These are phyloP conservation scores for Aspergillus baeticus DNA, from an alignment of 495 filamentous ascomycete genomes.

Conservation along the genomic window DNA sequence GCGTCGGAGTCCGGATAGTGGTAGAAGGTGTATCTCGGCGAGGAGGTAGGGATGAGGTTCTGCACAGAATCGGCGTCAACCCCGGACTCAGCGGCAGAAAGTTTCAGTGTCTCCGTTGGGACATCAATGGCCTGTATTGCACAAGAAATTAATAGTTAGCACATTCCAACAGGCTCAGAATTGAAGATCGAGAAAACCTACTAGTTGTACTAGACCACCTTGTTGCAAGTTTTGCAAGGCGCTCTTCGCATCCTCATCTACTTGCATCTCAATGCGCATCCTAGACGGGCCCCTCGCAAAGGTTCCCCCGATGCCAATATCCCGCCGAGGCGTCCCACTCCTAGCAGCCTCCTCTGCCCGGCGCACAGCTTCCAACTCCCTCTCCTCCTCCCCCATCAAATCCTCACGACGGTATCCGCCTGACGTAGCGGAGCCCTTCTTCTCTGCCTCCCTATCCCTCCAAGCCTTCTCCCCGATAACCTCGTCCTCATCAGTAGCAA, in stretches of 20 bases:
- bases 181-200: conserved; percentile 41
- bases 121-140: conserved; percentile 56
- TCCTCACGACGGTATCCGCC: conserved; percentile 45
- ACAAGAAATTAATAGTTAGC: conserved; percentile 24
- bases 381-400: conserved; percentile 87
- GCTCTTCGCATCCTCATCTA: conserved; percentile 65
- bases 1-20: conserved; percentile 62
- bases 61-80: conserved; percentile 53
- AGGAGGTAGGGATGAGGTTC: conserved; percentile 67
- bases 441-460: conserved; percentile 70
- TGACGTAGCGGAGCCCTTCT: conserved; percentile 18
- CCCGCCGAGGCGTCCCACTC: conserved; percentile 61
- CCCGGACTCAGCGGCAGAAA: conserved; percentile 57
- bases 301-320: conserved; percentile 56
- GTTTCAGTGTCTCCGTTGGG: conserved; percentile 71
- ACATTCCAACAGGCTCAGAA: conserved; percentile 13
- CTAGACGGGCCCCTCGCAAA: conserved; percentile 56
- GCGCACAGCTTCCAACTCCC: conserved; percentile 70
- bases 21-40: conserved; percentile 91
- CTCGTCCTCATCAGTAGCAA: conserved; percentile 69
- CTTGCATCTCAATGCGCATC: conserved; percentile 60
- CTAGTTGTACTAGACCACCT: conserved; percentile 75
- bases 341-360: conserved; percentile 78
- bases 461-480: conserved; percentile 68
- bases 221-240: conserved; percentile 61